Conservation (phyloP, 2,329 filamentous ascomycete species). For the Metarhizium anisopliae region DNA sequence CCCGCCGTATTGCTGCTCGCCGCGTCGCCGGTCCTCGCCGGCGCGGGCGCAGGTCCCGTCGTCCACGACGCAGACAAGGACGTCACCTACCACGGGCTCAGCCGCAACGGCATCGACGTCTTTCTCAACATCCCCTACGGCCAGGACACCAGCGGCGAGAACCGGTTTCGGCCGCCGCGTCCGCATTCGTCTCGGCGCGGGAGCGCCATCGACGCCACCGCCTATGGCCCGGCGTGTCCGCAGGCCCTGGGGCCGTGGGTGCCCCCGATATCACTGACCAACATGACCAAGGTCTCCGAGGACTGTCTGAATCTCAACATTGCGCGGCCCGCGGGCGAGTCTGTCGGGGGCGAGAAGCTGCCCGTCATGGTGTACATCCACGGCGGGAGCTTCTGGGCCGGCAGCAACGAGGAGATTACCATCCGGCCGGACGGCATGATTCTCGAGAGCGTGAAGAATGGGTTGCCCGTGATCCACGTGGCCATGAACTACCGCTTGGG, state of each 20-base stretch:
- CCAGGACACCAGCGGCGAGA: slow-evolving; percentile 33
- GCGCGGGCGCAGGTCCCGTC: not conserved
- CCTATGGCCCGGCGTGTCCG: slow-evolving; percentile 34
- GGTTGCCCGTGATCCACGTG: slow-evolving; percentile 24
- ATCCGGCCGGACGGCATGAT: slow-evolving; percentile 35
- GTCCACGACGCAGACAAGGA: slow-evolving; percentile 12
- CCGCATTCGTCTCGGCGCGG: slow-evolving; percentile 22
- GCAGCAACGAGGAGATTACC: slow-evolving; percentile 21
- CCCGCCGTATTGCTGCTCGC: not conserved
- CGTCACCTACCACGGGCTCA: slow-evolving; percentile 33
- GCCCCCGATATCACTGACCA: slow-evolving; percentile 22
- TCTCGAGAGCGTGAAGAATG: slow-evolving; percentile 33
- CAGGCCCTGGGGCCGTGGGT: slow-evolving; percentile 24
- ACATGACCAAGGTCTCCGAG: slow-evolving; percentile 28
- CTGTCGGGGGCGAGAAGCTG: slow-evolving; percentile 10
- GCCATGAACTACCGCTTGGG: slow-evolving; percentile 24
- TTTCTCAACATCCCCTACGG: slow-evolving; percentile 40
- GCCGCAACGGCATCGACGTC: slow-evolving; percentile 34
- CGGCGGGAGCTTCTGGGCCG: slow-evolving; percentile 23
- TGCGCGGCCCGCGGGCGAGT: slow-evolving; percentile 18
- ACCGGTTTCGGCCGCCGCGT: slow-evolving; percentile 36
- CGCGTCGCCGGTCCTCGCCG: not conserved
- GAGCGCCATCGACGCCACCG: slow-evolving; percentile 26
- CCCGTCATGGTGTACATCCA: slow-evolving; percentile 29
- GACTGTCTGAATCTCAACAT: slow-evolving; percentile 27